These are phyloP conservation scores for Tephrocybe sp. DNA, from an alignment of 768 basidiomycete species.

Conservation along the genomic window DNA sequence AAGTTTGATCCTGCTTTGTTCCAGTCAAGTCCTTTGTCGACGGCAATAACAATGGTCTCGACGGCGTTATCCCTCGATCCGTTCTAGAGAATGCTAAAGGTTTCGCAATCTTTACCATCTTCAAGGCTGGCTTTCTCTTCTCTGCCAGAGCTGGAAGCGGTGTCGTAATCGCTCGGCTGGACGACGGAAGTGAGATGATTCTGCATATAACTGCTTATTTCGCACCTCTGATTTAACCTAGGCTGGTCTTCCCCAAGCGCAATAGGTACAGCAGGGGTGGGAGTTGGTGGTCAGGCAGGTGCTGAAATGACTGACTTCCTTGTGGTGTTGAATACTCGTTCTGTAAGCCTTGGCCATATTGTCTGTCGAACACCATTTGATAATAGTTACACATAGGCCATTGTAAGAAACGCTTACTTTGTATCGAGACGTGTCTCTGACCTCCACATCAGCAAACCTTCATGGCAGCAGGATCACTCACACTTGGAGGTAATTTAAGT, in stretches of 20 bases:
- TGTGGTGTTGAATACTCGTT: slow-evolving; percentile 81
- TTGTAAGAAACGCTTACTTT: slow-evolving; percentile 62
- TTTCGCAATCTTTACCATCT: slow-evolving; percentile 89
- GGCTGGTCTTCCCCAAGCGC: slow-evolving; percentile 95
- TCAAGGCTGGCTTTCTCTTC: slow-evolving; percentile 75
- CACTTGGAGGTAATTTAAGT: slow-evolving; percentile 89
- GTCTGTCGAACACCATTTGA: too few relatives aligned
- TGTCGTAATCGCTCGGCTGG: slow-evolving; percentile 81
- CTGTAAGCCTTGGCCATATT: too few relatives aligned
- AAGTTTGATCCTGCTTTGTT: slow-evolving; percentile 1
- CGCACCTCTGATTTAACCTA: slow-evolving; percentile 25
- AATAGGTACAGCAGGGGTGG: slow-evolving; percentile 90
- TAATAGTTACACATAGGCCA: too few relatives aligned
- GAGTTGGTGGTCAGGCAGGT: slow-evolving; percentile 81
- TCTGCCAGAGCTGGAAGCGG: slow-evolving; percentile 86
- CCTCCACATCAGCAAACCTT: slow-evolving; percentile 62
- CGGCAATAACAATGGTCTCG: slow-evolving; percentile 76
- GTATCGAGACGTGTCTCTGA: too few relatives aligned
- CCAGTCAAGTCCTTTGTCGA: slow-evolving; percentile 86
- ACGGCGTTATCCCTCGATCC: slow-evolving; percentile 60
- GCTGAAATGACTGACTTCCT: slow-evolving; percentile 92
- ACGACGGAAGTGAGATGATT: slow-evolving; percentile 70
- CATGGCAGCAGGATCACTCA: slow-evolving; percentile 92
- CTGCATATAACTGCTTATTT: not conserved
- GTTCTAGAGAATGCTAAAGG: slow-evolving; percentile 58